Conservation (phyloP, 495 filamentous ascomycete species). For the Hypoxylon intermedium region DNA sequence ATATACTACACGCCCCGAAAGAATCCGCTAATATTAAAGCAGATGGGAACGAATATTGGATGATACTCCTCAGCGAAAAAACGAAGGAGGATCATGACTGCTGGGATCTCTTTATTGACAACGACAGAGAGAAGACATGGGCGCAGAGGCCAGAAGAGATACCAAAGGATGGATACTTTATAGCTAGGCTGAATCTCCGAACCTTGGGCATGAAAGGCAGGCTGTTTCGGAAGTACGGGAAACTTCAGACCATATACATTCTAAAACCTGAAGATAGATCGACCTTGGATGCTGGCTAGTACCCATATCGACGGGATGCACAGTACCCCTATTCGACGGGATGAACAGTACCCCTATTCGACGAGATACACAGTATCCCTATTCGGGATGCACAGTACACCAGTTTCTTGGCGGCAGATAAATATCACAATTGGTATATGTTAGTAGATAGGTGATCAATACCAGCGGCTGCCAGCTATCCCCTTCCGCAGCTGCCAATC, state of each 20-base stretch:
- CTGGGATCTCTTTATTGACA: slow-evolving; percentile 12
- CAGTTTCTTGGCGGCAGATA: too few species aligned
- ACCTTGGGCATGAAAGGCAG: slow-evolving; percentile 2
- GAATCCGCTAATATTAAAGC: background rate
- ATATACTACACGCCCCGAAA: background rate
- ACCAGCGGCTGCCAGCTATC: too few species aligned
- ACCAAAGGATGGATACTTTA: slow-evolving; percentile 8
- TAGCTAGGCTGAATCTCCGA: background rate
- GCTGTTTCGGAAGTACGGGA: slow-evolving; percentile 5
- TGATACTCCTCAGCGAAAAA: background rate
- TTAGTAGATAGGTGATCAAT: too few species aligned
- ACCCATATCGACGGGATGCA: too few species aligned
- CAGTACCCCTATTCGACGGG: too few species aligned
- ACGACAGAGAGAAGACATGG: background rate
- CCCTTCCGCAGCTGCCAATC: too few species aligned
- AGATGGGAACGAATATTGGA: background rate
- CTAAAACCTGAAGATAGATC: background rate
- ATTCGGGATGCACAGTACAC: too few species aligned
- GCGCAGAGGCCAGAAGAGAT: slow-evolving; percentile 2
- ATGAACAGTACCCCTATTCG: too few species aligned
- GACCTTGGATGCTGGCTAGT: background rate
- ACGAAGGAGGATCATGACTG: background rate
- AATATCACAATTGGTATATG: too few species aligned
- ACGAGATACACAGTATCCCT: too few species aligned
- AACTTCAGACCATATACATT: slow-evolving; percentile 6